Base-by-base conservation (phyloP, 1,139 yeast genomes). In the Suhomyces atakaporum region DNA sequence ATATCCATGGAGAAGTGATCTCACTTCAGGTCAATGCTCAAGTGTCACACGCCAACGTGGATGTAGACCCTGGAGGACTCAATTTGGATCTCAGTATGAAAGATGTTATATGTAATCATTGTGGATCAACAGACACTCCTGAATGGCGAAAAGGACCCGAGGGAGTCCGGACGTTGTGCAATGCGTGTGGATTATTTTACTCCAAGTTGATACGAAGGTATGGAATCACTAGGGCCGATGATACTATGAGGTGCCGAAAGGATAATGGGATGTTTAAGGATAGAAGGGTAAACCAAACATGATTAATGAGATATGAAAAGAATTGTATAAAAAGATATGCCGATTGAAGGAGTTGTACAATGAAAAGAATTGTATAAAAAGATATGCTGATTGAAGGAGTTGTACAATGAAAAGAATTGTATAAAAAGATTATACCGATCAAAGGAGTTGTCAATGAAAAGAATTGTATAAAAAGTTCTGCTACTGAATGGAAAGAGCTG, bases 71-170 rank as follows among this genome's bases (percentile, higher is more conserved):
- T 13, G 45, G 43, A 9, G 45, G 45, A 1, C 33, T 41, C 21
- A 39, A 39, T 25, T 15, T 26, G 31, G 41, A 25, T 4, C 24
- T 39, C 7, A 33, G 45, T 19, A 14, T 30, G 13, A 33, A 24
- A 10, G 9, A 28, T 23, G 24, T 16, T 11, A 16, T 29, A 12
- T 49, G 53, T 25, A 44, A 28, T 7, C 53, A 49, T 27, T 49
- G 53, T 29, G 45, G 43, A 3, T 41, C 43, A 14, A 29, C 46
- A 16, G 63, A 62, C 18, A 69, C 75, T 0, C 76, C 75, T 1
- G 75, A 69, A 47, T 70, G 76, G 76, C 54, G 76, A 40, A 53
- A 69, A 23, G 76, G 75, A 0, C 75, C 75, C 3, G 60, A 58
- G 29, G 75, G 75, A 0, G 61, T 64, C 25, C 54, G 72, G 21